Evolutionary conservation across 2,329 filamentous ascomycete genomes (phyloP), one percentile per base, ranked within the genome.

Genomic region (Trichoderma sp.): DNA sequence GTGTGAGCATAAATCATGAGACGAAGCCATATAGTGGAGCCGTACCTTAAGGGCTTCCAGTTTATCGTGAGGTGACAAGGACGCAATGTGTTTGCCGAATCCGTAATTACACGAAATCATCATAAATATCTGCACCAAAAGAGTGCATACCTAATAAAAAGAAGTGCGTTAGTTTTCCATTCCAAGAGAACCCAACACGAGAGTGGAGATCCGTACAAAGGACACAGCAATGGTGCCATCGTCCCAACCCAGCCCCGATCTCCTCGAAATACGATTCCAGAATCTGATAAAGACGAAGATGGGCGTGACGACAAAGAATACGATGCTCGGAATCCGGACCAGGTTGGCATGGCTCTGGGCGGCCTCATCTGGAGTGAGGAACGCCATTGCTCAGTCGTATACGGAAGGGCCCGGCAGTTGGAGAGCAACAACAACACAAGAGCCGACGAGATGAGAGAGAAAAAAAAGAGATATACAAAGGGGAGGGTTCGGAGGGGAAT

Each of bases 251-350:
- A 84, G 39, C 2, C 80, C 80, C 4, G 79, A 80, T 18, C 79
- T 78, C 39, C 78, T 78, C 71, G 80, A 79, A 30, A 83, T 72
- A 18, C 83, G 80, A 64, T 82, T 81, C 79, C 81, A 84, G 43
- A 85, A 71, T 15, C 84, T 78, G 34, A 84, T 78, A 6, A 71
- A 73, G 2, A 85, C 74, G 63, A 85, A 83, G 1, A 83, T 73
- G 15, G 83, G 83, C 6, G 83, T 83, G 2, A 84, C 21, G 63
- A 80, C 74, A 66, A 84, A 83, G 77, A 86, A 85, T 53, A 84
- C 74, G 32, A 83, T 82, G 39, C 81, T 82, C 21, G 83, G 82
- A 18, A 79, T 76, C 26, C 79, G 77, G 43, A 84, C 81, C 71
- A 81, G 79, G 73, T 79, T 74, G 18, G 82, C 79, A 74, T 84